These are phyloP conservation scores for Teunomyces funiuensis DNA, from an alignment of 805 yeast species.

Conservation along the genomic window DNA sequence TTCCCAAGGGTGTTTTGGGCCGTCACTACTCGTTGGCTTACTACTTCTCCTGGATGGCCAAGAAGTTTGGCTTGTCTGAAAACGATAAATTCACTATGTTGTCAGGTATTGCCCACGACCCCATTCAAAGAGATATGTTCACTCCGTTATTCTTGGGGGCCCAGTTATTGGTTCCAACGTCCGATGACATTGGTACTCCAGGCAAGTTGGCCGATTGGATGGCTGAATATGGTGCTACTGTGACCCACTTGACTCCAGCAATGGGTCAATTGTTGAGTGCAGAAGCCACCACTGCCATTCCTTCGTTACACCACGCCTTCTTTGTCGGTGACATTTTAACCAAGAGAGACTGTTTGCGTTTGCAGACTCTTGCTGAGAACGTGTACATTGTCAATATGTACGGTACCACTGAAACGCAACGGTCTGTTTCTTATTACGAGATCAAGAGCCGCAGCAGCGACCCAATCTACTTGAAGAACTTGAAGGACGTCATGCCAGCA, in stretches of 20 bases:
- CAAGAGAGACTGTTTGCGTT: conserved; percentile 91
- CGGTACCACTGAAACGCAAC: conserved; percentile 98
- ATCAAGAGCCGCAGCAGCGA: conserved; percentile 72
- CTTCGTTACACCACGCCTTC: conserved; percentile 89
- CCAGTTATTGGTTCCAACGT: conserved; percentile 85
- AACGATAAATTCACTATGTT: conserved; percentile 94
- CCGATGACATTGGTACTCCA: conserved; percentile 98
- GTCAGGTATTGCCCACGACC: conserved; percentile 98
- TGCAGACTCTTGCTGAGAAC: conserved; percentile 89
- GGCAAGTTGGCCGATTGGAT: conserved; percentile 98
- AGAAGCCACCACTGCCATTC: conserved; percentile 87
- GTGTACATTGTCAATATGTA: conserved; percentile 94
- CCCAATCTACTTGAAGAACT: conserved; percentile 70
- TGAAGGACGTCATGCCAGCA: conserved; percentile 97
- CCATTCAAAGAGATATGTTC: conserved; percentile 98
- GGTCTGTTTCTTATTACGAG: conserved; percentile 94
- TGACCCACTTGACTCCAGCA: conserved; percentile 97
- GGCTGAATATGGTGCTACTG: conserved; percentile 86
- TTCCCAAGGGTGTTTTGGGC: conserved; percentile 98
- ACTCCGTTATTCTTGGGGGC: conserved; percentile 98
- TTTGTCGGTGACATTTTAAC: conserved; percentile 98
- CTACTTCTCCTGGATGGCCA: conserved; percentile 98
- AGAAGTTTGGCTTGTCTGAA: conserved; percentile 72
- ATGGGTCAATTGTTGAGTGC: conserved; percentile 98
- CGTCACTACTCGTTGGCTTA: conserved; percentile 96